Base-by-base conservation (phyloP, 106 monocot species). In the Allium sativum region DNA sequence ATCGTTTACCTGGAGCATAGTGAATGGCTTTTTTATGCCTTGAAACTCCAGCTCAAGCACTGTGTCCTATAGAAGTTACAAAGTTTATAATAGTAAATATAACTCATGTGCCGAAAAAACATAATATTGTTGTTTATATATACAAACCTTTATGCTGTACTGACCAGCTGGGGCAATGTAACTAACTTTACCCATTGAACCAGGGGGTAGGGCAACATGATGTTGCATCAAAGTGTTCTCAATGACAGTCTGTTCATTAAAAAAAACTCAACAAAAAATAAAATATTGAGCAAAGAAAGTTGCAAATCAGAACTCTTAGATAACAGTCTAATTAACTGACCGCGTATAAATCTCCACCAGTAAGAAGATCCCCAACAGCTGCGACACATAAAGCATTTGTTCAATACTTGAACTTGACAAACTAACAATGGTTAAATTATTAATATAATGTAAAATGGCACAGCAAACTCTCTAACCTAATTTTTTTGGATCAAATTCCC, bases 21-120 rank as follows among this genome's bases (percentile, higher is more conserved):
- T 82, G 65, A 85, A 85, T 15, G 78, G 45, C 73, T 99, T 92
- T 55, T 88, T 99, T 47, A 92, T 72, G 65, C 98, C 98, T 72
- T 99, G 98, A 71, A 99, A 99, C 72, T 99, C 98, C 59, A 99
- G 61, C 66, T 99, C 98, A 59, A 99, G 88, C 12, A 99, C 98
- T 19, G 91, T 88, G 65, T 99, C 98, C 92, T 99, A 73, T 40
- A 65, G 59, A 50, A 0, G 48, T 19, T 12, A 58, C 21, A 48
- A 6, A 21, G 9, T 47, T 17, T 31, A 31, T 31, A 31, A 61
- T 40, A 9, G 17, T 43, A 61, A 44, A 61, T 9, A 8, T 18
- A 59, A 7, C 3, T 6, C 11, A 14, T 16, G 17, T 16, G 21
- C 18, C n/a, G 44, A 12, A 45, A 45, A 61, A 61, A 58, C 40